Conservation (phyloP, 2,329 filamentous ascomycete species). For the Colletotrichum sp. region DNA sequence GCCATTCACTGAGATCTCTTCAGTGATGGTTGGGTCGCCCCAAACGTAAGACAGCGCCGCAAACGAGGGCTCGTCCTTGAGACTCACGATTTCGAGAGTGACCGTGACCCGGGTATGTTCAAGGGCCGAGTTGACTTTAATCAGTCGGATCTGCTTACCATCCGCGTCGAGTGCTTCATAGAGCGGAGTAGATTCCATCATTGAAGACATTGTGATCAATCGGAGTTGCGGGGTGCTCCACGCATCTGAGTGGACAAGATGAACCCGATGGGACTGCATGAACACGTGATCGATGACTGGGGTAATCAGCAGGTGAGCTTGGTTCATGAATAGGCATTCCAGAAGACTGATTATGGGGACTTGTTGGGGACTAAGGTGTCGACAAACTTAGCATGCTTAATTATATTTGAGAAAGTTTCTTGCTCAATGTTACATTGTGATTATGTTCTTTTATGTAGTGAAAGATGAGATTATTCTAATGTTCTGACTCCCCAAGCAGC, state of each 20-base stretch:
- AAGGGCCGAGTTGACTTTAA: neutral
- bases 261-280: neutral
- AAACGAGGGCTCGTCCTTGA: neutral
- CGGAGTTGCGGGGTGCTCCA: neutral
- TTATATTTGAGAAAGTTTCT: neutral
- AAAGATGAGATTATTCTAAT: rapidly evolving
- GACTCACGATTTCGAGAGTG: neutral
- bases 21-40: neutral
- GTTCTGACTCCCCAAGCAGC: rapidly evolving
- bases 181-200: rapidly evolving
- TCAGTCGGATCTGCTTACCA: neutral
- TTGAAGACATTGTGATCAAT: neutral
- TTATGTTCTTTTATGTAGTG: rapidly evolving
- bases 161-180: neutral
- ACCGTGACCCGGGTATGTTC: neutral
- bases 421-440: rapidly evolving
- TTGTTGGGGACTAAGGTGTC: neutral
- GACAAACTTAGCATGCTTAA: neutral
- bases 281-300: neutral
- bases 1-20: neutral
- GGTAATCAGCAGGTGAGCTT: neutral
- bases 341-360: neutral
- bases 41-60: neutral
- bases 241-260: neutral
- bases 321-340: neutral